Conservation (phyloP, 495 filamentous ascomycete genomes). For the Hypoxylon fuscum region DNA sequence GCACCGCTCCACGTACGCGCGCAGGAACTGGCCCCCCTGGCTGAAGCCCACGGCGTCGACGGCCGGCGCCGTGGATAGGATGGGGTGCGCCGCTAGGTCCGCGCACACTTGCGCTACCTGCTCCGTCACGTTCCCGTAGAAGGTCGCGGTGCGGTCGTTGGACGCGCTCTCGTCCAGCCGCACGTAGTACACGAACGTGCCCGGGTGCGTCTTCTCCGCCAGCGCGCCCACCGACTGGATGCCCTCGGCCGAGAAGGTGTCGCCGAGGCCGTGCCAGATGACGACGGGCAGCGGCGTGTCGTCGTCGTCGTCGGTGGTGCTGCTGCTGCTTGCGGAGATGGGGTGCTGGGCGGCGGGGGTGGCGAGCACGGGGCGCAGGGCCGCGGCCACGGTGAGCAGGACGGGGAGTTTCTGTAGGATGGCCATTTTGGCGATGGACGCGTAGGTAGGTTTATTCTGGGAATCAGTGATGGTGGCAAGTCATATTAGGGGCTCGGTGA, state of each 20-base stretch:
- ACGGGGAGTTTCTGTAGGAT: constrained; percentile 21
- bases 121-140: constrained; percentile 87
- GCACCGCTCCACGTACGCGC: constrained; percentile 92
- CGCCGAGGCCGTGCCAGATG: constrained; percentile 86
- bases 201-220: constrained; percentile 76
- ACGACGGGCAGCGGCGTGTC: constrained; percentile 81
- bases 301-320: constrained; percentile 51
- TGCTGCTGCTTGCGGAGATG: constrained; percentile 15
- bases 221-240: constrained; percentile 71
- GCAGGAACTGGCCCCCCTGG: constrained; percentile 95
- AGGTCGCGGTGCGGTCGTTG: constrained; percentile 81
- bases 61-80: constrained; percentile 79
- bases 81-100: constrained; percentile 78
- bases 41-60: constrained; percentile 94
- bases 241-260: constrained; percentile 79
- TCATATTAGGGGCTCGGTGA: too few relatives aligned
- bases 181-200: constrained; percentile 84
- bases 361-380: constrained; percentile 24
- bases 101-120: constrained; percentile 83
- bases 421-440: constrained; percentile 20
- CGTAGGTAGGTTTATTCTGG: constrained; percentile 5
- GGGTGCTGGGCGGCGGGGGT: constrained; percentile 21
- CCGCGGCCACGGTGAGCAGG: constrained; percentile 17
- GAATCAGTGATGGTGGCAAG: not conserved
- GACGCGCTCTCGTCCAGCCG: constrained; percentile 71